Percentiles rank a stretch among this genome's conserved stretches.
These are phyloP conservation scores for Austroboletus novae-zelandiae DNA, from an alignment of 1,284 basidiomycete species.

Conservation along the genomic window DNA sequence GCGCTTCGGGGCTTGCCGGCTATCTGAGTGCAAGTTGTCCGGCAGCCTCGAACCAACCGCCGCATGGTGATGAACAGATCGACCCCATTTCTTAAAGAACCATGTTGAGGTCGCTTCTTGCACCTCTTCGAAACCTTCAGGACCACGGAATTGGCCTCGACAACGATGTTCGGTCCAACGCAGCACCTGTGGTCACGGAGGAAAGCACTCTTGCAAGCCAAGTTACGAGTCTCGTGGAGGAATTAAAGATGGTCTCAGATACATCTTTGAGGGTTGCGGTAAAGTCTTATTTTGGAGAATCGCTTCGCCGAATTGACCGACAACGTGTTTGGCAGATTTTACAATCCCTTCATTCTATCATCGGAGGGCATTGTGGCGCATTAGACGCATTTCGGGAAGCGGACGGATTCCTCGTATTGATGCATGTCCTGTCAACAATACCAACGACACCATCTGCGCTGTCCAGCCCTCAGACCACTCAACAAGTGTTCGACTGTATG, in stretches of 20 bases:
- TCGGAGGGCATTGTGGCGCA: slow-evolving; percentile 57
- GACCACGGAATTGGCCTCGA: slow-evolving; percentile 12
- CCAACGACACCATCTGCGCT: slow-evolving; percentile 31
- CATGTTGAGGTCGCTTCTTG: slow-evolving; percentile 29
- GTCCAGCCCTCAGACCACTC: slow-evolving; percentile 40
- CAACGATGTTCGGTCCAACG: background rate
- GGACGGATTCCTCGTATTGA: slow-evolving; percentile 73
- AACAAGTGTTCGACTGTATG: slow-evolving; percentile 51
- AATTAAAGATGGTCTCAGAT: slow-evolving; percentile 21
- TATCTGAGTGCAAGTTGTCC: too few relatives aligned
- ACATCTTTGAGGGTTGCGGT: slow-evolving; percentile 24
- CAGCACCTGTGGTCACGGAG: background rate
- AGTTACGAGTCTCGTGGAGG: slow-evolving; percentile 20
- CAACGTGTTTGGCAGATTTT: slow-evolving; percentile 45
- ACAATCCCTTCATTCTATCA: slow-evolving; percentile 57
- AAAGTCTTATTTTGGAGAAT: background rate
- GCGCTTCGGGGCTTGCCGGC: too few relatives aligned
- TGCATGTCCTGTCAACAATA: slow-evolving; percentile 65
- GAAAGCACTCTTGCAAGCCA: slow-evolving; percentile 2
- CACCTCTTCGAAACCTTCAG: slow-evolving; percentile 29
- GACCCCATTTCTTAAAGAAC: too few relatives aligned
- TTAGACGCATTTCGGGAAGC: slow-evolving; percentile 76
- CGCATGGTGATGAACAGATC: too few relatives aligned
- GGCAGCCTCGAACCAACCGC: too few relatives aligned
- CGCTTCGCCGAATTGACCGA: slow-evolving; percentile 1